Base-by-base conservation (phyloP, 306 rosid species). In the Prunus dulcis region DNA sequence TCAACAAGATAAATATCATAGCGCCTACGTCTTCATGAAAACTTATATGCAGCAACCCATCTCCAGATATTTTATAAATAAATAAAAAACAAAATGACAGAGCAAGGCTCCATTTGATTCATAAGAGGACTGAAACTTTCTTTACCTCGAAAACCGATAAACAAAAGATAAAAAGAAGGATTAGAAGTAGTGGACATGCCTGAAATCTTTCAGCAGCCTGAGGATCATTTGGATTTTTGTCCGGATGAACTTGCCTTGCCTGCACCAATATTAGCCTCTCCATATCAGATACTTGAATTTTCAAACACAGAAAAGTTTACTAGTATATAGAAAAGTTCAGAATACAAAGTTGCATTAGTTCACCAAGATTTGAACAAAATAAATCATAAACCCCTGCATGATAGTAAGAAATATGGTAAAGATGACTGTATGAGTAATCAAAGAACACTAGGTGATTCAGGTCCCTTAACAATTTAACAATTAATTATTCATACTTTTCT, bases 191-290 rank as follows among this genome's bases (percentile, higher is more conserved):
- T 41, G 72, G 58, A 84, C 76, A 64, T 84, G 69, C 93, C 91
- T 92, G 96, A 64, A 95, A 92, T 53, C 89, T 90, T 67, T 90
- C 89, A 15, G 99, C 96, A 47, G 97, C 96, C 19, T 78, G 88
- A 77, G 97, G 96, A 80, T 95, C 98, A 52, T 92, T 87, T 15
- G 86, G 92, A 82, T 90, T 95, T 82, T 91, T 89, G 84, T 95
- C 99, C 0, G 97, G 99, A 91, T 95, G 99, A 74, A 92, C 97
- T 89, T 82, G 96, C 88, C 88, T 89, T 57, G 99, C 99, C 99
- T 95, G 81, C 12, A 73, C 38, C 61, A 82, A 32, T 55, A 64
- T 11, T 7, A 71, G n/a, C 50, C 18, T 47, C n/a, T 61, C 13
- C 73, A 38, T 50, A 23, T 46, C 6, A 38, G 20, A 27, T 63